Percentiles rank a stretch among this genome's conserved stretches.
phyloP scores from a whole-genome alignment of 495 filamentous ascomycete genomes.

The Neurospora sp. region DNA sequence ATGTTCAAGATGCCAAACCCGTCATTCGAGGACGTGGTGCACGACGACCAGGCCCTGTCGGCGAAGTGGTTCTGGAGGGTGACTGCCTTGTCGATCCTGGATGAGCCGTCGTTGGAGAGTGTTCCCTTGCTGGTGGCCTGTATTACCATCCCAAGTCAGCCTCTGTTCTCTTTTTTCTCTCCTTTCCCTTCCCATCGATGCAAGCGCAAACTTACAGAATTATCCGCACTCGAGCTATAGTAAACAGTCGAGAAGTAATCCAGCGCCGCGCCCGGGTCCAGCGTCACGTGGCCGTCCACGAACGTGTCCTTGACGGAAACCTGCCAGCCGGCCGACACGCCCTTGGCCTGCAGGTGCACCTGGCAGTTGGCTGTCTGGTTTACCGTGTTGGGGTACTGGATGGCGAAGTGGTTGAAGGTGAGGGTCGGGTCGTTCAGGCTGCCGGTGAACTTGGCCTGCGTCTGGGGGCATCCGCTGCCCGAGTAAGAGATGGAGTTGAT shows the following conservation, averaged over 20 bases:
- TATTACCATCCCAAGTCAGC: not conserved
- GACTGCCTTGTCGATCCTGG: conserved; percentile 20
- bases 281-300: conserved; percentile 24
- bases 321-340: conserved; percentile 32
- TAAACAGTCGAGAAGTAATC: conserved; percentile 30
- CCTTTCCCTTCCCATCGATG: not conserved
- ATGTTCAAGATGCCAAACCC: conserved; percentile 34
- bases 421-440: conserved; percentile 26
- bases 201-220: conserved; percentile 20
- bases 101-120: conserved; percentile 16
- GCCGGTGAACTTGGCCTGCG: conserved; percentile 23
- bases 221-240: conserved; percentile 29
- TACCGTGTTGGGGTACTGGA: conserved; percentile 14
- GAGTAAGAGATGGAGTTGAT: conserved; percentile 29
- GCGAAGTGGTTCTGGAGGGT: conserved; percentile 20
- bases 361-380: conserved; percentile 31
- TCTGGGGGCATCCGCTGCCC: conserved; percentile 27
- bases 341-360: conserved; percentile 25
- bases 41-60: conserved; percentile 28
- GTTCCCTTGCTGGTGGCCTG: conserved; percentile 18
- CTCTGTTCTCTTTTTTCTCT: not conserved
- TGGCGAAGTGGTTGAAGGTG: conserved; percentile 25
- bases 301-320: conserved; percentile 24
- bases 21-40: conserved; percentile 15
- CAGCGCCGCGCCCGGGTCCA: conserved; percentile 23